These are phyloP conservation scores for Penicillium corylophilum DNA, from an alignment of 2,329 filamentous ascomycete genomes.

Conservation along the genomic window DNA sequence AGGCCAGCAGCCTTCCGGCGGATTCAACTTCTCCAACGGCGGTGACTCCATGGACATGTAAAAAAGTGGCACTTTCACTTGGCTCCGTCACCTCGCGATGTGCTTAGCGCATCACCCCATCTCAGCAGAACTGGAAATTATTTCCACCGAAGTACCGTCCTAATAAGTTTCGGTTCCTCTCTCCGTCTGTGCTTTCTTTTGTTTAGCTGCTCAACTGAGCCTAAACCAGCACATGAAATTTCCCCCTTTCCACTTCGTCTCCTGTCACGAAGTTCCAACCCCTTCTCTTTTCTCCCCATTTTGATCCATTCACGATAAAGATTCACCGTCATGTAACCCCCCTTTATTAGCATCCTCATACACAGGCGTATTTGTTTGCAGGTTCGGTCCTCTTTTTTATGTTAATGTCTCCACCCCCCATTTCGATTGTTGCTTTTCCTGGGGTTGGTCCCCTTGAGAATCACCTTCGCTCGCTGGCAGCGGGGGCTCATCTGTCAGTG, in stretches of 20 bases:
- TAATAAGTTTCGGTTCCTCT: background rate
- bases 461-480: slow-evolving; percentile 14
- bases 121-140: background rate
- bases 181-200: background rate
- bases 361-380: slow-evolving; percentile 40
- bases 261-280: slow-evolving; percentile 19
- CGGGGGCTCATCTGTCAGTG: slow-evolving; percentile 8
- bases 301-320: slow-evolving; percentile 42
- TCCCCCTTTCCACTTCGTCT: slow-evolving; percentile 4
- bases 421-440: slow-evolving; percentile 14
- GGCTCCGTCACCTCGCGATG: background rate
- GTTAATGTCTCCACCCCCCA: slow-evolving; percentile 22
- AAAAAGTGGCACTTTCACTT: slow-evolving; percentile 26
- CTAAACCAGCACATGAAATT: background rate
- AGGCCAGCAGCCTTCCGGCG: slow-evolving; percentile 66
- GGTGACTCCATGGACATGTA: slow-evolving; percentile 75
- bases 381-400: slow-evolving; percentile 28
- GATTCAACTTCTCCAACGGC: slow-evolving; percentile 88
- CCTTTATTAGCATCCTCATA: slow-evolving; percentile 40
- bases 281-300: slow-evolving; percentile 19
- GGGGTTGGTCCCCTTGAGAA: slow-evolving; percentile 13
- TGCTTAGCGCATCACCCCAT: background rate
- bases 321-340: slow-evolving; percentile 50
- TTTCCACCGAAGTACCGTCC: background rate
- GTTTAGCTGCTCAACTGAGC: background rate